Conservation (phyloP, 768 basidiomycete genomes). For the Naganishia friedmannii region DNA sequence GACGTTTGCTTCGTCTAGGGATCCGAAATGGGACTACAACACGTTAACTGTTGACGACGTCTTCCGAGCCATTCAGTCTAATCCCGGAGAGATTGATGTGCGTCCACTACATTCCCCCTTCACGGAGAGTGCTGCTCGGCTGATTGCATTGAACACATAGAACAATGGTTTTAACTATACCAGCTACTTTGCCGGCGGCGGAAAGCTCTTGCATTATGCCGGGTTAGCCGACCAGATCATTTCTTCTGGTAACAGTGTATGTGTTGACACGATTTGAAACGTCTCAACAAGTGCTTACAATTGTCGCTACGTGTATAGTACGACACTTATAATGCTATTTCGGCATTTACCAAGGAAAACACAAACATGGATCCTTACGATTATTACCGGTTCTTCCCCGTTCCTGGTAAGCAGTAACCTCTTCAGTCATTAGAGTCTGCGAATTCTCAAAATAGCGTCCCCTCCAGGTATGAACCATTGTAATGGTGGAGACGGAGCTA, state of each 20-base stretch:
- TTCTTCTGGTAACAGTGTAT: constrained; percentile 43
- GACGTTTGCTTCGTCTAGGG: background rate
- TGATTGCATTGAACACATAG: constrained; percentile 1
- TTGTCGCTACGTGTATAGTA: background rate
- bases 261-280: background rate
- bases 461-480: constrained; percentile 48
- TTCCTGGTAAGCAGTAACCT: constrained; percentile 36
- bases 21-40: constrained; percentile 29
- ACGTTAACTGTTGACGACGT: constrained; percentile 22
- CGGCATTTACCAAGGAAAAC: constrained; percentile 35
- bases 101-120: background rate
- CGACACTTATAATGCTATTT: constrained; percentile 39
- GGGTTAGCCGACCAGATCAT: constrained; percentile 46
- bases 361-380: constrained; percentile 40
- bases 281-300: background rate
- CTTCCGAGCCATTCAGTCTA: constrained; percentile 5
- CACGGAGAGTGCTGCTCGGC: background rate
- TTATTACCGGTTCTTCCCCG: constrained; percentile 51
- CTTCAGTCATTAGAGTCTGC: background rate
- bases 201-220: constrained; percentile 45
- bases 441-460: background rate
- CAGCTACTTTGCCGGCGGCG: constrained; percentile 39
- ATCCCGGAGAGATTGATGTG: constrained; percentile 26
- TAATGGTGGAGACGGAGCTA: constrained; percentile 36
- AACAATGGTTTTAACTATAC: constrained; percentile 34